Evolutionary conservation across 2,329 filamentous ascomycete genomes (phyloP).

Genomic region (Microcyclosporella mali): DNA sequence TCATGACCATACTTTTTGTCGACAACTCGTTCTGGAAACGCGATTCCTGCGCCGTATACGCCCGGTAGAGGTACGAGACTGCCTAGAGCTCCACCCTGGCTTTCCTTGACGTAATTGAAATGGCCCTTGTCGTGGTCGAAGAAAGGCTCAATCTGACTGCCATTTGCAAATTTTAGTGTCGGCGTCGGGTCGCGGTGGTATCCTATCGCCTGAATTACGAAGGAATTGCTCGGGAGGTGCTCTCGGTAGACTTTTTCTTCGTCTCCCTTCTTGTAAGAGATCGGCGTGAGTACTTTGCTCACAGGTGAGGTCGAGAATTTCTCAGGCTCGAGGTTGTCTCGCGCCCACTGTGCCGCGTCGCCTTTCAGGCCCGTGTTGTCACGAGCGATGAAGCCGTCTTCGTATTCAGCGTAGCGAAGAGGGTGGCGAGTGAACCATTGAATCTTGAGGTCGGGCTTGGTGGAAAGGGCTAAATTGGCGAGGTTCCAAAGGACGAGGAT

Average conservation of each 20-base stretch:
- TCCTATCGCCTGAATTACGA: slow-evolving; percentile 55
- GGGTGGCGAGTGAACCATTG: slow-evolving; percentile 58
- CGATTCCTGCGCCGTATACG: slow-evolving; percentile 57
- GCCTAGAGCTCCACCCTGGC: slow-evolving; percentile 10
- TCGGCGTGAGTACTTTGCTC: slow-evolving; percentile 35
- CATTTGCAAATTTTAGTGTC: slow-evolving; percentile 33
- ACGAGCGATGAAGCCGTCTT: slow-evolving; percentile 57
- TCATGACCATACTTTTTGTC: slow-evolving; percentile 58
- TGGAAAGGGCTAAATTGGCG: slow-evolving; percentile 46
- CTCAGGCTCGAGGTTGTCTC: slow-evolving; percentile 51
- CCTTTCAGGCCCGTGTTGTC: slow-evolving; percentile 63
- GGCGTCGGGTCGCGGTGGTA: slow-evolving; percentile 50
- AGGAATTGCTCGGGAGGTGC: slow-evolving; percentile 47
- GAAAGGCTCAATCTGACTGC: slow-evolving; percentile 27
- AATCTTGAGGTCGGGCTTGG: slow-evolving; percentile 49
- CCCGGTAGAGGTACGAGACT: slow-evolving; percentile 40
- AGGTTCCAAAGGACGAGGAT: slow-evolving; percentile 59
- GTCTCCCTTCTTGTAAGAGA: slow-evolving; percentile 42
- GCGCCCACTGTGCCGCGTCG: slow-evolving; percentile 54
- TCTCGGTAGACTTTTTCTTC: slow-evolving; percentile 43
- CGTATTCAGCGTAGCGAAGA: slow-evolving; percentile 56
- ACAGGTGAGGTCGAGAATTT: slow-evolving; percentile 42
- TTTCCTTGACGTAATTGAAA: slow-evolving; percentile 24
- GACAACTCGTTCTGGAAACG: slow-evolving; percentile 55
- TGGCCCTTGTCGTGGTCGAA: slow-evolving; percentile 43